Percentiles rank a stretch among this genome's conserved stretches.
Evolutionary conservation across 805 yeast species (phyloP).

Genomic region (Limtongia smithiae): DNA sequence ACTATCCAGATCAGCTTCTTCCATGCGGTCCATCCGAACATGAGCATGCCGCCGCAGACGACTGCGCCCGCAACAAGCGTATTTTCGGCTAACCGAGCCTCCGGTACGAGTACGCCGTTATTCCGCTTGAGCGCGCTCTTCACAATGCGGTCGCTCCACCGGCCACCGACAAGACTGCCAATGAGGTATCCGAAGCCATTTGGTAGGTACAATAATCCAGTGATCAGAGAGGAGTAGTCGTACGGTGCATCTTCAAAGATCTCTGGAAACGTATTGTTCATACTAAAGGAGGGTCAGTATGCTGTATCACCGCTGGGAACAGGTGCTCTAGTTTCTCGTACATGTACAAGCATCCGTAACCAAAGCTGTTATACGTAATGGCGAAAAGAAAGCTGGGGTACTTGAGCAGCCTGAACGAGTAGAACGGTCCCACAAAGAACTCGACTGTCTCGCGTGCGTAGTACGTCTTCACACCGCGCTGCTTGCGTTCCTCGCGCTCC

Average conservation of each 20-base stretch:
- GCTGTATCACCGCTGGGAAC: too few relatives aligned
- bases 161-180: conserved; percentile 78
- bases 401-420: conserved; percentile 54
- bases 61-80: conserved; percentile 60
- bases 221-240: conserved; percentile 58
- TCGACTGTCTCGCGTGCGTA: conserved; percentile 39
- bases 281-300: conserved; percentile 27
- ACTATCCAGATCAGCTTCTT: conserved; percentile 67
- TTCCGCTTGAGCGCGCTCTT: conserved; percentile 50
- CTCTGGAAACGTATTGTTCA: conserved; percentile 69
- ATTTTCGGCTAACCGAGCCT: conserved; percentile 74
- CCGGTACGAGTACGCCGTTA: conserved; percentile 68
- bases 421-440: conserved; percentile 53
- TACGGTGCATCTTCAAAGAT: conserved; percentile 64
- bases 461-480: background rate
- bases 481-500: conserved; percentile 11
- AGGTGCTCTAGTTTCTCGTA: background rate
- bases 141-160: conserved; percentile 66
- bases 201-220: conserved; percentile 78
- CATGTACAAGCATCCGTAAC: conserved; percentile 66
- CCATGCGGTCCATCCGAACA: conserved; percentile 80
- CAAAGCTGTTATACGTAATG: conserved; percentile 62
- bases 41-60: conserved; percentile 61
- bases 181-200: conserved; percentile 72
- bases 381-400: conserved; percentile 75